Conservation (phyloP, 768 basidiomycete genomes). For the Calocybe gangraenosa region DNA sequence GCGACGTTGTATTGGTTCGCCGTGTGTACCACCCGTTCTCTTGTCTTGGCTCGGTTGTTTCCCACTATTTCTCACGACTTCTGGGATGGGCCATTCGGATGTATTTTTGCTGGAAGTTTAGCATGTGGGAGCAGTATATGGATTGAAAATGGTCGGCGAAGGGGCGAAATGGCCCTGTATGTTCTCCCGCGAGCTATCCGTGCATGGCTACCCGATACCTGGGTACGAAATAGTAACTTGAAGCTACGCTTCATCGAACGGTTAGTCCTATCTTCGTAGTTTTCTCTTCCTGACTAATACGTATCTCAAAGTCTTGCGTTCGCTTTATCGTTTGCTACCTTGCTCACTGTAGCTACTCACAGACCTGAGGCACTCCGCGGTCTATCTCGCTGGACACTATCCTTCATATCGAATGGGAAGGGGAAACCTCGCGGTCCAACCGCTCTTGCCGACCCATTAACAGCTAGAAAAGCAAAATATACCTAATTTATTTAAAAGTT, state of each 20-base stretch:
- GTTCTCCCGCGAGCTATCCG: conserved; percentile 70
- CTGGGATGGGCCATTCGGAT: conserved; percentile 76
- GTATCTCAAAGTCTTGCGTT: conserved; percentile 46
- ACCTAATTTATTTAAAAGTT: background rate
- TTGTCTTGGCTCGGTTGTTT: conserved; percentile 58
- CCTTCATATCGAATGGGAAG: conserved; percentile 63
- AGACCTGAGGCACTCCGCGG: conserved; percentile 66
- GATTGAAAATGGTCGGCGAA: conserved; percentile 66
- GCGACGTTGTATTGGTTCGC: conserved; percentile 66
- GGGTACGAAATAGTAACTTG: conserved; percentile 40
- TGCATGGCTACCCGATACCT: conserved; percentile 53
- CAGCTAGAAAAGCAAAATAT: background rate
- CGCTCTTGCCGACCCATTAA: background rate
- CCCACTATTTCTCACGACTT: conserved; percentile 70
- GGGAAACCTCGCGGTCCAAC: conserved; percentile 29
- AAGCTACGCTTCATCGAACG: conserved; percentile 46
- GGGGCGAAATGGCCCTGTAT: conserved; percentile 79
- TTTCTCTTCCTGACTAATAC: background rate
- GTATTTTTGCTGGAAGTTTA: conserved; percentile 62
- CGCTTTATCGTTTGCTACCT: conserved; percentile 56
- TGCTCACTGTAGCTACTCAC: conserved; percentile 62
- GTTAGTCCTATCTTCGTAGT: conserved; percentile 32
- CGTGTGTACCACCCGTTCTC: conserved; percentile 67
- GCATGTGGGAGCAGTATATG: conserved; percentile 74
- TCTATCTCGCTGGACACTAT: conserved; percentile 66